Percentiles rank a stretch among this genome's conserved stretches.
phyloP scores from a whole-genome alignment of 352 stramenopile species.

The Globisporangium ultimum region DNA sequence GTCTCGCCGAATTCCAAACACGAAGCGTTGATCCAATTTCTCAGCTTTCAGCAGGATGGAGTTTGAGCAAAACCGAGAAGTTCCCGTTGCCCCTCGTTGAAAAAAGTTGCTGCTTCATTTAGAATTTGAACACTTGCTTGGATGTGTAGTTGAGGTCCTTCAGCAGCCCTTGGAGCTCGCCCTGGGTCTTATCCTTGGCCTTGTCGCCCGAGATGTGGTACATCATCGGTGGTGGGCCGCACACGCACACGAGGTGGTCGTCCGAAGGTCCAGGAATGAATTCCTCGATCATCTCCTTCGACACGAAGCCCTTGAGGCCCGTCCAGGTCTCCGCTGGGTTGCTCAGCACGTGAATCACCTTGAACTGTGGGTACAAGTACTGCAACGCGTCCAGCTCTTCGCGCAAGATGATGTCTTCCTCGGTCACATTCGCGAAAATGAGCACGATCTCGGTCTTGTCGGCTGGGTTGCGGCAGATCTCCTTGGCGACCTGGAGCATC shows the following conservation, averaged over 20 bases:
- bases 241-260: slow-evolving; percentile 86
- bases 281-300: slow-evolving; percentile 82
- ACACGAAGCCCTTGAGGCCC: slow-evolving; percentile 67
- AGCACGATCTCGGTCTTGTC: slow-evolving; percentile 86
- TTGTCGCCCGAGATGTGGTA: slow-evolving; percentile 87
- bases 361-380: slow-evolving; percentile 81
- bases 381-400: slow-evolving; percentile 82
- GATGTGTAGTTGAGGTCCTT: slow-evolving; percentile 81
- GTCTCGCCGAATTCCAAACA: background rate
- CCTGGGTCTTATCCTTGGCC: slow-evolving; percentile 82
- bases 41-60: slow-evolving; percentile 2
- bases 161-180: slow-evolving; percentile 78
- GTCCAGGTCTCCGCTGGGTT: slow-evolving; percentile 68
- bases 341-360: slow-evolving; percentile 70
- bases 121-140: slow-evolving; percentile 86
- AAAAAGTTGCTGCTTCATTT: slow-evolving; percentile 13
- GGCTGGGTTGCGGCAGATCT: slow-evolving; percentile 77
- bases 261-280: slow-evolving; percentile 76
- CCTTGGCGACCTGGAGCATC: slow-evolving; percentile 86
- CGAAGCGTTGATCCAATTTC: slow-evolving; percentile 12
- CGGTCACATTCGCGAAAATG: slow-evolving; percentile 82
- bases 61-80: no score
- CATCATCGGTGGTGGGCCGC: slow-evolving; percentile 88
- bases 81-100: no score
- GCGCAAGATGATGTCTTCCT: slow-evolving; percentile 88